Conservation (phyloP, 2,329 filamentous ascomycete genomes). For the Pseudocercospora ulei region DNA sequence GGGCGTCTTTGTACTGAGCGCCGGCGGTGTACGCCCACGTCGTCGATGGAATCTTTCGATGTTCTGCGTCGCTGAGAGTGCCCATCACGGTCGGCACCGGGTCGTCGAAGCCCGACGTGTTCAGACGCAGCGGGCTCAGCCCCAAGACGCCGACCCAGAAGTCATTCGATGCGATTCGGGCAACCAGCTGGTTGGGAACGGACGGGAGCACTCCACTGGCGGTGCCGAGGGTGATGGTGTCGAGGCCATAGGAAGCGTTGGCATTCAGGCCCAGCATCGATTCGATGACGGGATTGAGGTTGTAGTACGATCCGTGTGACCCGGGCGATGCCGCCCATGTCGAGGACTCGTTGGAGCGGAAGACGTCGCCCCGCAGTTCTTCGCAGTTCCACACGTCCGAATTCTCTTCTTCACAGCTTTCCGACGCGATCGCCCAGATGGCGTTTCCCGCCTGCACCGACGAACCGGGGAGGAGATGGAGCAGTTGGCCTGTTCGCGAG, state of each 20-base stretch:
- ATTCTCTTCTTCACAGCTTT: constrained; percentile 25
- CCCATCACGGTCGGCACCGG: constrained; percentile 21
- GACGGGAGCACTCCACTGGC: constrained; percentile 24
- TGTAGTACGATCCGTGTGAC: constrained; percentile 28
- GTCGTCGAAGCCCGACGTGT: constrained; percentile 20
- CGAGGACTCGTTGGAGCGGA: constrained; percentile 32
- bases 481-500: constrained; percentile 10
- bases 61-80: constrained; percentile 11
- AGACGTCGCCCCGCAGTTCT: constrained; percentile 27
- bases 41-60: constrained; percentile 10
- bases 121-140: constrained; percentile 22
- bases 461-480: constrained; percentile 26
- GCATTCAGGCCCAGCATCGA: constrained; percentile 23
- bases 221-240: constrained; percentile 29
- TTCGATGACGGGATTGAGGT: constrained; percentile 24
- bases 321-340: constrained; percentile 32
- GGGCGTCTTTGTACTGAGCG: constrained; percentile 24
- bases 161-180: constrained; percentile 20
- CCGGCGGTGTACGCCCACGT: constrained; percentile 29
- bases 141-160: constrained; percentile 35
- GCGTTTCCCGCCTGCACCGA: constrained; percentile 21
- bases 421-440: constrained; percentile 24
- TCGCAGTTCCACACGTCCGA: constrained; percentile 21
- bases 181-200: constrained; percentile 31
- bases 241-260: constrained; percentile 34